Evolutionary conservation across 2,329 filamentous ascomycete species (phyloP).

Genomic region (Aspergillus carbonarius): DNA sequence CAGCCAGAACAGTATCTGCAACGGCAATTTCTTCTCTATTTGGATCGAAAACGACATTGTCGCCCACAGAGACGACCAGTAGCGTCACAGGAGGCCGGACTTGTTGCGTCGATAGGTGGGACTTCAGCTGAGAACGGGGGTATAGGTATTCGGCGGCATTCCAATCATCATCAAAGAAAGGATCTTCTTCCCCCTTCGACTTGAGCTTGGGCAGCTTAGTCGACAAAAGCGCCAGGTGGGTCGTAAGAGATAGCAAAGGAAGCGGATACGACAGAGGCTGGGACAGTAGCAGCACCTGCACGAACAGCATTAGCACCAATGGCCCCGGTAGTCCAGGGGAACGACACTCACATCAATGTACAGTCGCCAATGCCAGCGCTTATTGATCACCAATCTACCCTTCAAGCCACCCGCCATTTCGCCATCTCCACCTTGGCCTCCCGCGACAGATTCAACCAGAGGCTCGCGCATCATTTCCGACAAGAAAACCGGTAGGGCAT

Average conservation of each 20-base stretch:
- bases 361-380: constrained; percentile 91
- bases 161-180: constrained; percentile 98
- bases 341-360: constrained; percentile 76
- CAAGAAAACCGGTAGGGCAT: constrained; percentile 82
- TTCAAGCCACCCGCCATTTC: constrained; percentile 66
- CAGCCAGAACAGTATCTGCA: constrained; percentile 81
- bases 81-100: constrained; percentile 80
- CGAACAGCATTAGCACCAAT: constrained; percentile 7
- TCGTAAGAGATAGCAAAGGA: constrained; percentile 86
- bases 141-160: constrained; percentile 78
- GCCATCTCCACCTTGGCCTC: constrained; percentile 74
- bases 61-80: constrained; percentile 79
- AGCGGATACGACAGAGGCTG: constrained; percentile 89
- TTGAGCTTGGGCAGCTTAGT: constrained; percentile 81
- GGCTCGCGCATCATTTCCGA: constrained; percentile 86
- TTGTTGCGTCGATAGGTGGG: constrained; percentile 26
- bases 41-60: constrained; percentile 93
- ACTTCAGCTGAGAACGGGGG: constrained; percentile 45
- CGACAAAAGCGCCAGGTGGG: constrained; percentile 86
- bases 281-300: constrained; percentile 86
- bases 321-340: constrained; percentile 3
- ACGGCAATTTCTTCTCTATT: constrained; percentile 88
- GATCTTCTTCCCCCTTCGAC: constrained; percentile 91
- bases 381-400: constrained; percentile 79
- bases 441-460: constrained; percentile 67